These are phyloP conservation scores for Clitoria ternatea DNA, from an alignment of 306 rosid genomes.

Conservation along the genomic window DNA sequence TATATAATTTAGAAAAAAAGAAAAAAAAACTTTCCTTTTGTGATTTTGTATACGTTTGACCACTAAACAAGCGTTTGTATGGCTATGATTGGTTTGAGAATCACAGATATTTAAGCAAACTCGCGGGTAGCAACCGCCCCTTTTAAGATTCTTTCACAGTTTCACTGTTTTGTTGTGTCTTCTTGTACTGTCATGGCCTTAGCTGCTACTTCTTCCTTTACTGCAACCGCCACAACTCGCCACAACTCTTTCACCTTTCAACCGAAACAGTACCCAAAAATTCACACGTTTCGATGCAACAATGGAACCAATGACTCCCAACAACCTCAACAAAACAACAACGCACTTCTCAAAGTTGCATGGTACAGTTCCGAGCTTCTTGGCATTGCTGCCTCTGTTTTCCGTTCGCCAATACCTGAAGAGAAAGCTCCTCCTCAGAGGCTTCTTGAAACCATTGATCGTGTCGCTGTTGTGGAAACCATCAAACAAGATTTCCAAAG, in stretches of 20 bases:
- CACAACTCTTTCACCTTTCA: constrained; percentile 14
- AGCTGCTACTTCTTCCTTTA: constrained; percentile 35
- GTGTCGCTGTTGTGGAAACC: constrained; percentile 37
- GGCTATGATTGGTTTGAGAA: constrained; percentile 24
- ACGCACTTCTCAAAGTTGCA: constrained; percentile 68
- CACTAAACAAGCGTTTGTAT: too few relatives aligned
- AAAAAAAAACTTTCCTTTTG: too few relatives aligned
- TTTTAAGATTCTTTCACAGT: neutral
- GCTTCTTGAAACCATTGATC: constrained; percentile 43
- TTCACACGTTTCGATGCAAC: constrained; percentile 41
- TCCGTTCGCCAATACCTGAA: constrained; percentile 50
- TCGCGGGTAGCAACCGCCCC: neutral
- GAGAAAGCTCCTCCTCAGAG: constrained; percentile 41
- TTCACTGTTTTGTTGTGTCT: neutral
- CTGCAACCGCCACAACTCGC: constrained; percentile 33
- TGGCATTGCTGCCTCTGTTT: constrained; percentile 78
- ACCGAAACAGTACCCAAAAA: constrained; percentile 24
- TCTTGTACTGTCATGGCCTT: constrained; percentile 30
- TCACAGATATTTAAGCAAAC: constrained; percentile 28
- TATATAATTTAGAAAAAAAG: too few relatives aligned
- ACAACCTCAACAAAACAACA: constrained; percentile 46
- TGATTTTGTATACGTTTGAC: too few relatives aligned
- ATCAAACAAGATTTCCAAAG: constrained; percentile 35
- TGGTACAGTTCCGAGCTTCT: constrained; percentile 92
- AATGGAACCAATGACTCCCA: constrained; percentile 44